Conservation (phyloP, 495 filamentous ascomycete genomes). For the Trichoderma gamsii region DNA sequence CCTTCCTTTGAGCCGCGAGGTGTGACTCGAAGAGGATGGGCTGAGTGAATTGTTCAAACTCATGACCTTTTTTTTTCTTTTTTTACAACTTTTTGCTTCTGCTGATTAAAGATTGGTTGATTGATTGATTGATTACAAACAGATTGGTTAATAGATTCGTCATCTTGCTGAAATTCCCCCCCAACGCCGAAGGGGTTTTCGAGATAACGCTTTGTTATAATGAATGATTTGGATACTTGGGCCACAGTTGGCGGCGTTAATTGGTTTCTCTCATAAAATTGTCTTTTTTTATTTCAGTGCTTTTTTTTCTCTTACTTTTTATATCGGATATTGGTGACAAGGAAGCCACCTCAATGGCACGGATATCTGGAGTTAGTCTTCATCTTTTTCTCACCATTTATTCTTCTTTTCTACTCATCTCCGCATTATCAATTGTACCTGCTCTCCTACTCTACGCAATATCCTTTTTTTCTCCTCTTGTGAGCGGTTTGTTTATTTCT, state of each 20-base stretch:
- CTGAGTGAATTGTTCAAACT: background rate
- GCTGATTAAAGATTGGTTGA: background rate
- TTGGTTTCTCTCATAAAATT: background rate
- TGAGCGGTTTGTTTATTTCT: background rate
- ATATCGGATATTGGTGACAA: no score
- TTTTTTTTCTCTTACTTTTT: no score
- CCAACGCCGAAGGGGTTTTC: background rate
- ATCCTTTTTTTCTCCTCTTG: background rate
- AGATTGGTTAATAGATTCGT: conserved; percentile 8
- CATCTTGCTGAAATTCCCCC: background rate
- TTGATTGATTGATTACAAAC: conserved; percentile 8
- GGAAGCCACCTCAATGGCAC: no score
- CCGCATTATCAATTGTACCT: background rate
- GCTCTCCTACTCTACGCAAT: background rate
- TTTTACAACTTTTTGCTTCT: background rate
- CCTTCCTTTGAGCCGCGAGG: conserved; percentile 29
- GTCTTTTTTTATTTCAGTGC: no score
- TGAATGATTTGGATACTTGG: background rate
- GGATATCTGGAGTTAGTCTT: background rate
- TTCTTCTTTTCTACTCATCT: background rate
- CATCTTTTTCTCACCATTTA: background rate
- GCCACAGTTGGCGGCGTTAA: background rate
- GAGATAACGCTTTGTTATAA: background rate
- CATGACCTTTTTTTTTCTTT: background rate
- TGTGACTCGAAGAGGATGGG: conserved; percentile 22